A percentile compares a stretch with the other conserved stretches of the same genome.
Conservation (phyloP, 2,329 filamentous ascomycete species). For the Hymenoscyphus occultus region DNA sequence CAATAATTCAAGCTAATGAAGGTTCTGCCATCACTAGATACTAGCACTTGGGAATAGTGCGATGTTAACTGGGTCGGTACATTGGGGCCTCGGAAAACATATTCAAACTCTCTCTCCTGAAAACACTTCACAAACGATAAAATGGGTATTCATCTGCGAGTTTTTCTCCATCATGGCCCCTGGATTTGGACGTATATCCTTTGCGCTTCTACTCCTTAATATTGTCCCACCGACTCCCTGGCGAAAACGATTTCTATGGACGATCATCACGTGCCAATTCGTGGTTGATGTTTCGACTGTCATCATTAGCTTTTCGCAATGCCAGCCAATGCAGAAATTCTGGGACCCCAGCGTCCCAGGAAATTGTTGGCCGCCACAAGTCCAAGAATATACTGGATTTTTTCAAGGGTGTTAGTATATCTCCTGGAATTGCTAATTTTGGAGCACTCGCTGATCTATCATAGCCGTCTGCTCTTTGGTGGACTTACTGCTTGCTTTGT, state of each 20-base stretch:
- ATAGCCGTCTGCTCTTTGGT: background rate
- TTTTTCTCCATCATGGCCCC: background rate
- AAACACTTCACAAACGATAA: background rate
- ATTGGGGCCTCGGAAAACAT: constrained; percentile 1
- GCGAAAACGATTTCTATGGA: background rate
- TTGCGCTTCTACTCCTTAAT: background rate
- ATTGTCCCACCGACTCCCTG: background rate
- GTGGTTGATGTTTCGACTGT: background rate
- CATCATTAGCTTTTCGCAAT: background rate
- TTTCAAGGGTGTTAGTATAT: constrained; percentile 12
- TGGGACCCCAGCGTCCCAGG: constrained; percentile 1
- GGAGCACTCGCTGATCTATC: background rate
- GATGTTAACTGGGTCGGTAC: background rate
- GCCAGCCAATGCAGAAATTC: constrained; percentile 1
- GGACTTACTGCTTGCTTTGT: background rate
- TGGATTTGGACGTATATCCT: background rate
- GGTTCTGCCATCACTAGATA: too few species aligned
- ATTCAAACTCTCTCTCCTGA: background rate
- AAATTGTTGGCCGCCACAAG: constrained; percentile 4
- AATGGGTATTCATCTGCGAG: constrained; percentile 3
- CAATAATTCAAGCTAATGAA: too few species aligned
- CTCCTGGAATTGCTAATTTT: background rate
- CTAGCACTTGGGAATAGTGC: background rate
- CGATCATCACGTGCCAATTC: background rate
- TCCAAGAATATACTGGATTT: constrained; percentile 7